These are phyloP conservation scores for Sonneratia alba DNA, from an alignment of 345 rosid genomes.

Conservation along the genomic window DNA sequence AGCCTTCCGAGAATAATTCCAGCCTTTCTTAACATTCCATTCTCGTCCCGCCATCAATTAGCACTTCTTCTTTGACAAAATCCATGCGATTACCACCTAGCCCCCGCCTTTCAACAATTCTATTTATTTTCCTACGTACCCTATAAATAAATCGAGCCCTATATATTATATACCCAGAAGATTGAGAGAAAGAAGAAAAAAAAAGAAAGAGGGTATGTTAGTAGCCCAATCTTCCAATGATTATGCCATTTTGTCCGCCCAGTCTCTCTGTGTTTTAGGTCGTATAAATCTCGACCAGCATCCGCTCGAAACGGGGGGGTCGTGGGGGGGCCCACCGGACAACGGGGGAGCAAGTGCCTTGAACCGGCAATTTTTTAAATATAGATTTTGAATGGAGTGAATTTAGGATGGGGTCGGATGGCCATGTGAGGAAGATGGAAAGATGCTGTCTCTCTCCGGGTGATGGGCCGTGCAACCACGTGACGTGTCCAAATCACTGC, in stretches of 20 bases:
- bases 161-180: too few relatives aligned
- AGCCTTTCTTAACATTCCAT: background rate
- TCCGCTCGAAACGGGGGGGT: too few relatives aligned
- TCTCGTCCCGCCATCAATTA: background rate
- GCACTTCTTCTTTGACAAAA: background rate
- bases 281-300: too few relatives aligned
- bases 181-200: too few relatives aligned
- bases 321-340: too few relatives aligned
- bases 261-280: too few relatives aligned
- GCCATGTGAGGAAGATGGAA: background rate
- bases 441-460: background rate
- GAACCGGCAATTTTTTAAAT: too few relatives aligned
- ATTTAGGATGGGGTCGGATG: background rate
- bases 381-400: background rate
- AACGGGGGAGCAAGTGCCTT: too few relatives aligned
- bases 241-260: too few relatives aligned
- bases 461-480: background rate
- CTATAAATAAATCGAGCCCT: too few relatives aligned
- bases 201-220: too few relatives aligned
- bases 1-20: background rate
- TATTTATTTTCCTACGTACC: background rate
- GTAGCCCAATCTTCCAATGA: too few relatives aligned
- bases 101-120: background rate
- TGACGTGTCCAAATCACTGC: background rate
- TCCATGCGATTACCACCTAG: background rate